These are phyloP conservation scores for Russula abietina DNA, from an alignment of 768 basidiomycete species.

Conservation along the genomic window DNA sequence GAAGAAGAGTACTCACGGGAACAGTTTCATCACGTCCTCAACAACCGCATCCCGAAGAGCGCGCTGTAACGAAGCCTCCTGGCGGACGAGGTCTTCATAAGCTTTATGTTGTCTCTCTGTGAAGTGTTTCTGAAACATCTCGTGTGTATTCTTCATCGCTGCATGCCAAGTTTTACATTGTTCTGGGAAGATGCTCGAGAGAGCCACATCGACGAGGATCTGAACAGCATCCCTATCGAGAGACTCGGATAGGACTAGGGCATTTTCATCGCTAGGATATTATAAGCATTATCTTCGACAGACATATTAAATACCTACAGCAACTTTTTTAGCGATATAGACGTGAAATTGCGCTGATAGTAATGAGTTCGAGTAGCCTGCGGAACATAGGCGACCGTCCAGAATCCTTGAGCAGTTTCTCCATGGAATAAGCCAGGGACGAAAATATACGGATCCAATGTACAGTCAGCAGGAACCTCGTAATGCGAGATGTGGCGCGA, in stretches of 20 bases:
- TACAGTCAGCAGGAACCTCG: background rate
- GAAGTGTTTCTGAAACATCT: background rate
- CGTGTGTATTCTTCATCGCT: background rate
- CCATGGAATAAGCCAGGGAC: slow-evolving; percentile 12
- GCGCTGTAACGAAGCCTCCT: background rate
- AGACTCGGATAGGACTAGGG: background rate
- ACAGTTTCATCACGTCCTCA: background rate
- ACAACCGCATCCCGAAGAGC: background rate
- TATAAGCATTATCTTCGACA: background rate
- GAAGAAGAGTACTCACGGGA: background rate
- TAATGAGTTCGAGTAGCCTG: background rate
- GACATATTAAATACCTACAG: background rate
- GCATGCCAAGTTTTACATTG: background rate
- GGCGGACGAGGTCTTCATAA: background rate
- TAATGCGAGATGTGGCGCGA: background rate
- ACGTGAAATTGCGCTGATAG: background rate
- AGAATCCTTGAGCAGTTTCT: slow-evolving; percentile 24
- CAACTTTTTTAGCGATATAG: background rate
- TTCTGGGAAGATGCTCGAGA: background rate
- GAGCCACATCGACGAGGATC: background rate
- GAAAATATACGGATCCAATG: background rate
- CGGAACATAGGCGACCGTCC: slow-evolving; percentile 11
- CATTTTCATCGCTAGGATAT: background rate
- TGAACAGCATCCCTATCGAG: background rate
- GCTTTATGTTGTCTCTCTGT: background rate